A percentile compares a stretch with the other conserved stretches of the same genome.
Conservation (phyloP, 345 rosid genomes). For the Lepidium sativum region DNA sequence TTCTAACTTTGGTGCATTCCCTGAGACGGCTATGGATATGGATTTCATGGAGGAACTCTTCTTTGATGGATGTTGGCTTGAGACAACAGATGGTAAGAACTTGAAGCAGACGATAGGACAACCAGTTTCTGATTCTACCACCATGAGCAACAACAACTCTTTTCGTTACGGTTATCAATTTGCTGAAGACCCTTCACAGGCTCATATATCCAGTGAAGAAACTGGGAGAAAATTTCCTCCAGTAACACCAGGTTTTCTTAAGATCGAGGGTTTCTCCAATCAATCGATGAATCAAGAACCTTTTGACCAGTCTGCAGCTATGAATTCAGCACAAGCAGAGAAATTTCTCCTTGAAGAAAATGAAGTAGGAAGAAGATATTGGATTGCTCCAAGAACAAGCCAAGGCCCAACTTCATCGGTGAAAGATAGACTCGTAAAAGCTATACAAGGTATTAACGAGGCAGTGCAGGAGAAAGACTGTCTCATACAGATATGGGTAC, state of each 20-base stretch:
- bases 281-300: conserved; percentile 15
- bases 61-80: conserved; percentile 77
- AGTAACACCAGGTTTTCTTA: conserved; percentile 13
- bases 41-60: conserved; percentile 87
- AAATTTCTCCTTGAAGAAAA: conserved; percentile 30
- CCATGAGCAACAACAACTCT: conserved; percentile 29
- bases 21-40: conserved; percentile 62
- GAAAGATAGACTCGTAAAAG: conserved; percentile 50
- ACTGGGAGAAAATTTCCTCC: conserved; percentile 24
- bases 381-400: conserved; percentile 54
- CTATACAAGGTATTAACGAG: conserved; percentile 44
- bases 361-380: conserved; percentile 44
- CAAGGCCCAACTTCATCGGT: conserved; percentile 41
- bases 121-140: conserved; percentile 30
- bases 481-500: conserved; percentile 87
- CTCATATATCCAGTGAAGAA: conserved; percentile 25
- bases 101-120: conserved; percentile 30
- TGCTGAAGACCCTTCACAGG: conserved; percentile 30
- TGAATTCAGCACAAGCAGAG: conserved; percentile 28
- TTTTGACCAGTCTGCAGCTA: conserved; percentile 14
- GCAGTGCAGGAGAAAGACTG: conserved; percentile 46
- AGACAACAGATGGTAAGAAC: conserved; percentile 48
- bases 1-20: conserved; percentile 37
- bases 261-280: conserved; percentile 18
- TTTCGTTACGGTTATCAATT: conserved; percentile 25